phyloP scores from a whole-genome alignment of 495 filamentous ascomycete species.

The Podospora conica region DNA sequence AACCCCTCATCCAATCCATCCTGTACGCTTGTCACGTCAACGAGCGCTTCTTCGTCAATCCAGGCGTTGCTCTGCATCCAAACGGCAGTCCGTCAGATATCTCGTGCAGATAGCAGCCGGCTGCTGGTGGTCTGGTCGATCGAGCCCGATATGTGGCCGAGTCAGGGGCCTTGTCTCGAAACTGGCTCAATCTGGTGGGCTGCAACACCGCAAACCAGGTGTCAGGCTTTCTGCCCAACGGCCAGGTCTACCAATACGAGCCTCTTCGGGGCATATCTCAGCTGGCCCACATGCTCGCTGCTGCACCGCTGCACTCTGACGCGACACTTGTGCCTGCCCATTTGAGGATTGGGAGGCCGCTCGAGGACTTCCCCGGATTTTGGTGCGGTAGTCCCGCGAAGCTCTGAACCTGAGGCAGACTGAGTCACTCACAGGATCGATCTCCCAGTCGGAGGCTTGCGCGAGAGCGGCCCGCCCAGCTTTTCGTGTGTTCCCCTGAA shows the following conservation, averaged over 20 bases:
- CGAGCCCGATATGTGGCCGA: slow-evolving; percentile 22
- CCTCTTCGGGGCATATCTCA: slow-evolving; percentile 2
- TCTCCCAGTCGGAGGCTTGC: not conserved
- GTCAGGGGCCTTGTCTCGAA: slow-evolving; percentile 8
- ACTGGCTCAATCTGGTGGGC: slow-evolving; percentile 21
- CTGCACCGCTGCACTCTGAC: slow-evolving; percentile 8
- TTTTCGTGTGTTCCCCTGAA: not conserved
- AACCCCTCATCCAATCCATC: slow-evolving; percentile 5
- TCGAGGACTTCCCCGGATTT: slow-evolving; percentile 13
- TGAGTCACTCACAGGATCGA: slow-evolving; percentile 9
- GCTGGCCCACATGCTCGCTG: slow-evolving; percentile 15
- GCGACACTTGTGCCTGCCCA: slow-evolving; percentile 5
- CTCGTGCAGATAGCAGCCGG: slow-evolving; percentile 13
- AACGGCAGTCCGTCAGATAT: slow-evolving; percentile 14
- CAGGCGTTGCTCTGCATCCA: not conserved
- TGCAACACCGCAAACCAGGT: slow-evolving; percentile 16
- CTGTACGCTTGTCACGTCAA: slow-evolving; percentile 13
- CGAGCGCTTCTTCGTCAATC: slow-evolving; percentile 1
- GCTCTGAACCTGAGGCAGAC: slow-evolving; percentile 9
- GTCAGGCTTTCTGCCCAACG: slow-evolving; percentile 24
- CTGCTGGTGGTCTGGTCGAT: slow-evolving; percentile 9
- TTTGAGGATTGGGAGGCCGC: slow-evolving; percentile 1
- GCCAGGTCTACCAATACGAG: slow-evolving; percentile 18
- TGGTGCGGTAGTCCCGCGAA: slow-evolving; percentile 12
- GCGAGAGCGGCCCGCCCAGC: slow-evolving; percentile 4